Evolutionary conservation across 495 filamentous ascomycete genomes (phyloP), one percentile per base, ranked within the genome.

Genomic region (Trichoderma gamsii): DNA sequence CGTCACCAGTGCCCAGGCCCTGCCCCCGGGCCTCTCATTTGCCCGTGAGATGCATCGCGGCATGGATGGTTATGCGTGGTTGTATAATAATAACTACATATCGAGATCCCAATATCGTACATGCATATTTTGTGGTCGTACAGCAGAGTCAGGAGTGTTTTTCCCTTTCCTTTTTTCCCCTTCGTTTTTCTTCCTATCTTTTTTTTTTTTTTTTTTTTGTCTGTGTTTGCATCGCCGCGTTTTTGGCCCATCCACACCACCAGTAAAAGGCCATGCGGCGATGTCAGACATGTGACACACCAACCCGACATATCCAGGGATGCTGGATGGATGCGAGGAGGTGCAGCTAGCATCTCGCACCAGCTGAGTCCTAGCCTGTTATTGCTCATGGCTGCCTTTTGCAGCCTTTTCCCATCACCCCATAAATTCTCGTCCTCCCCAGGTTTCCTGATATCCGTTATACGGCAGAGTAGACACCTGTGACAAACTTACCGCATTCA

Each of bases 401-500:
- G 51, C n/a, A 23, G 49, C 49, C n/a, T 23, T 21, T 52, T 12
- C 1, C 44, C 38, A 38, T 23, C 12, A 4, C 21, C 43, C 16
- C 21, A 7, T 9, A n/a, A 9, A 7, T 78, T 74, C 49, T 46
- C 38, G 25, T 41, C 12, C 43, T 52, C 35, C 65, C 5, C 41
- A 38, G 35, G 35, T 38, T 35, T 6, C 3, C 6, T 6, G 6
- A 35, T 6, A 51, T 35, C 41, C 56, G 41, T 77, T 71, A 83
- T 41, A 75, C 72, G 15, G 73, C 78, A 35, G 82, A 84, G 71
- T 93, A 99, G 16, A 98, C 89, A 16, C 89, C 92, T 69, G 91
- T 93, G 29, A 94, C 89, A 67, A 86, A 85, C 67, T 90, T 84
- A 29, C 95, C 95, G 78, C 94, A 97, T 74, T 91, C 91, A 12